Evolutionary conservation across 495 filamentous ascomycete species (phyloP).

Genomic region (Recurvomyces mirabilis): DNA sequence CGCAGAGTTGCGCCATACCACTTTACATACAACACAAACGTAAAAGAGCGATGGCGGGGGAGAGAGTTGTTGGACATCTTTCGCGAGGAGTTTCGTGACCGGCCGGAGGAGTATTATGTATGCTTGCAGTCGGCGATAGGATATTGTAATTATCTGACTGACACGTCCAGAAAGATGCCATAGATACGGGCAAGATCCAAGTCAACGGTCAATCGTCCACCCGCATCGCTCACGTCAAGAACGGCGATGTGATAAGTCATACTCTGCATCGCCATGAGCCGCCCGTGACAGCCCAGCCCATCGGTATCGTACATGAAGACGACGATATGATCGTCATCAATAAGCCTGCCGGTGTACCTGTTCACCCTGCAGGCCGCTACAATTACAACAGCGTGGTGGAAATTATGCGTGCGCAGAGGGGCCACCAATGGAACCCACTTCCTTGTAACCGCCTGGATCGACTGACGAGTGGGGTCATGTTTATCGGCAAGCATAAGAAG

Average conservation of each 20-base stretch:
- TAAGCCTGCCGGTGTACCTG: constrained; percentile 88
- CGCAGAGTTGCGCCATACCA: constrained; percentile 79
- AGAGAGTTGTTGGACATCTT: constrained; percentile 69
- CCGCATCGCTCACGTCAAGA: constrained; percentile 55
- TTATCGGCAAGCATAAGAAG: constrained; percentile 73
- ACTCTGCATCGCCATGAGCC: constrained; percentile 94
- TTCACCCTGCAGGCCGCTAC: constrained; percentile 90
- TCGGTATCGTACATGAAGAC: constrained; percentile 80
- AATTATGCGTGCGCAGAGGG: constrained; percentile 74
- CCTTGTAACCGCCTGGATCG: constrained; percentile 92
- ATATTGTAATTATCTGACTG: constrained; percentile 4
- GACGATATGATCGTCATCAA: constrained; percentile 88
- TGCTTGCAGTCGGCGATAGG: not conserved
- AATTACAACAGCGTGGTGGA: constrained; percentile 89
- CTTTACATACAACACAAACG: constrained; percentile 84
- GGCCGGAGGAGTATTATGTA: constrained; percentile 78
- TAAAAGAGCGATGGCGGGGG: constrained; percentile 80
- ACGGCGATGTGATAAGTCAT: constrained; percentile 81
- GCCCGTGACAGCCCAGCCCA: constrained; percentile 67
- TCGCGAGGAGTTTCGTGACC: constrained; percentile 72
- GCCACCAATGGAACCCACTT: constrained; percentile 57
- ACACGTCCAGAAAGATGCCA: constrained; percentile 56
- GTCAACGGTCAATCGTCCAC: constrained; percentile 58
- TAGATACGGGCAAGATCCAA: constrained; percentile 60
- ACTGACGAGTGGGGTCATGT: constrained; percentile 93